A percentile compares a stretch with the other conserved stretches of the same genome.
Conservation (phyloP, 139 green algal species). For the Chara braunii region DNA sequence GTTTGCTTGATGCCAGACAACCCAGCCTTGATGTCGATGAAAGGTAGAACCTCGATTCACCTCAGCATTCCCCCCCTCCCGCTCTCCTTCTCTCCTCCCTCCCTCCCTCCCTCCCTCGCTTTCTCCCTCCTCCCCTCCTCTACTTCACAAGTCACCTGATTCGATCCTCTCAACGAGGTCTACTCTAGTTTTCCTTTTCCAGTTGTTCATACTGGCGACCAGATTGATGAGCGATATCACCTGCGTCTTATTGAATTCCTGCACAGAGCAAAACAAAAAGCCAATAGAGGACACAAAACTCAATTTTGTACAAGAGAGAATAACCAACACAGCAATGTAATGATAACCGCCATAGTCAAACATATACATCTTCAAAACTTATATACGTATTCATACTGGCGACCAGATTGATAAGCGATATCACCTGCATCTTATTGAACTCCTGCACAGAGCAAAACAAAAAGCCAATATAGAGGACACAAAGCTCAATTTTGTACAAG, state of each 20-base stretch:
- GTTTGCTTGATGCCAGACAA: not conserved
- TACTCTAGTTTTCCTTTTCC: conserved; percentile 34
- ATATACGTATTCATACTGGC: conserved; percentile 15
- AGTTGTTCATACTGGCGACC: conserved; percentile 33
- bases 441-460: conserved; percentile 16
- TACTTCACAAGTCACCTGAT: conserved; percentile 17
- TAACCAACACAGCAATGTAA: not conserved
- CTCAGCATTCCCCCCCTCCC: not conserved
- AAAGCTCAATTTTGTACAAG: not conserved
- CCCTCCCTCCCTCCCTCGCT: not conserved
- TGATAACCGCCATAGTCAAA: not conserved
- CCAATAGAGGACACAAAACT: not conserved
- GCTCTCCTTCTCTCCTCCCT: not conserved
- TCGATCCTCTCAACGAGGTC: conserved; percentile 39
- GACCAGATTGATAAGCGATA: conserved; percentile 37
- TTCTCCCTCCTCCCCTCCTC: not conserved
- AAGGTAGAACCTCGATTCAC: not conserved
- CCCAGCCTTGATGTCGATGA: not conserved
- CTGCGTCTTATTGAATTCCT: conserved; percentile 34
- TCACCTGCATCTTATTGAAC: conserved; percentile 25
- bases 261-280: not conserved
- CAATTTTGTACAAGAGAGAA: conserved; percentile 11
- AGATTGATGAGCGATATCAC: conserved; percentile 37
- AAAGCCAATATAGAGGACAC: not conserved
- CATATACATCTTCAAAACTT: not conserved